Percentiles rank a stretch among this genome's conserved stretches.
phyloP scores from a whole-genome alignment of 148 eudicot species.

The Amaranthus hypochondriacus region DNA sequence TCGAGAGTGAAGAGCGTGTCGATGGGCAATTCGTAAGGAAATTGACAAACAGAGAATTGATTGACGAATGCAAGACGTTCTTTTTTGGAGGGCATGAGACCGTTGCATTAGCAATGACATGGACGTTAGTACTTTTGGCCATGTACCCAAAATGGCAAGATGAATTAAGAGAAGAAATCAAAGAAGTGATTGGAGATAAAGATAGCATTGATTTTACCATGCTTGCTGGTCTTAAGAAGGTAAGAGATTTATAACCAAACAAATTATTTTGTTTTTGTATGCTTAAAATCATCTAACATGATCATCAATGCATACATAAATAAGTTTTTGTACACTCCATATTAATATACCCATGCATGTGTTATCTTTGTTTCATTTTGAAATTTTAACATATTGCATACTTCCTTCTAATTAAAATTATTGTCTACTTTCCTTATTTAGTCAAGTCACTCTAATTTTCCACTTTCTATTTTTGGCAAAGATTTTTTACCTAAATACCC shows the following conservation, averaged over 20 bases:
- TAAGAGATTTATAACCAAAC: constrained; percentile 22
- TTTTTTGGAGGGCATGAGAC: constrained; percentile 92
- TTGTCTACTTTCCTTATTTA: too few species aligned
- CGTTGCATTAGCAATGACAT: constrained; percentile 67
- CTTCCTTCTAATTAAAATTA: too few species aligned
- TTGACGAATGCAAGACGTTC: constrained; percentile 92
- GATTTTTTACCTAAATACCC: too few species aligned
- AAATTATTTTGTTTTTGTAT: too few species aligned
- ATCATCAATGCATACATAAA: too few species aligned
- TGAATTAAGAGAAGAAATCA: constrained; percentile 65
- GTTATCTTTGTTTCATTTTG: too few species aligned
- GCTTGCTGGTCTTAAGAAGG: constrained; percentile 79
- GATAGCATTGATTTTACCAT: constrained; percentile 53
- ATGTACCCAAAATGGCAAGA: constrained; percentile 74
- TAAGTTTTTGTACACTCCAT: too few species aligned
- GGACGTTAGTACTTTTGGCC: constrained; percentile 70
- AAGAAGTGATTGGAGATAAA: constrained; percentile 55
- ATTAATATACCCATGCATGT: too few species aligned
- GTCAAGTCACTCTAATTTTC: too few species aligned
- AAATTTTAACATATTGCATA: too few species aligned
- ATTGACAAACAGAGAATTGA: constrained; percentile 52
- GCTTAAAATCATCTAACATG: too few species aligned
- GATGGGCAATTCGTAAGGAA: constrained; percentile 32
- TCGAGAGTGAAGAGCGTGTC: constrained; percentile 33
- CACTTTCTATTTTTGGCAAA: too few species aligned